Evolutionary conservation across 2,329 filamentous ascomycete species (phyloP), one percentile per base, ranked within the genome.

Genomic region (Chaetomium sp.): DNA sequence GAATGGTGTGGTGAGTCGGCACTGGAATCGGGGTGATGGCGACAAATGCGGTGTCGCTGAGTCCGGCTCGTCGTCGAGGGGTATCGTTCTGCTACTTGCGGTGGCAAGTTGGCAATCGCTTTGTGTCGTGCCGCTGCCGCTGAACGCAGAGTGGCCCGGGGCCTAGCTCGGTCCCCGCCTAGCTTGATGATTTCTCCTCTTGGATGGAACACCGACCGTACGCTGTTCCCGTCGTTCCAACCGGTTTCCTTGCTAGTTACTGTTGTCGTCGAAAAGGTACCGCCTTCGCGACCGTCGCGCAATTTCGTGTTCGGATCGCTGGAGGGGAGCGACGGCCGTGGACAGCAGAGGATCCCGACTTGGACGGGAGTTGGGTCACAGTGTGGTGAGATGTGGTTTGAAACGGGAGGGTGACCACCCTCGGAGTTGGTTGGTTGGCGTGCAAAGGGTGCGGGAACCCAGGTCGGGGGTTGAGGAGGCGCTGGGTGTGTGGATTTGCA

Each of bases 351-450:
- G 40, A 11, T 42, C 6, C 6, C 11, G 11, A n/a, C 6, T 42
- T 6, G 12, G 6, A 12, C 40, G 14, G 35, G 53, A 27, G 49
- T 54, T 52, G 52, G 35, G 38, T 58, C 43, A 45, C 47, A 6
- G 6, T 57, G 57, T 57, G 61, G 52, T 52, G 60, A 54, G 60
- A 56, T 54, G 57, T 55, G 59, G 56, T 61, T 62, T 64, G 62
- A 64, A 64, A 64, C 63, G 54, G 14, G 58, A 56, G 54, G 52
- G 61, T 56, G 59, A 61, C 62, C 62, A 59, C 54, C 61, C 63
- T 62, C 61, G 58, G 59, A 61, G 59, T 52, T 63, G 62, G 63
- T 62, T 65, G 62, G 63, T 64, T 61, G 59, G 61, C 56, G 54
- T 52, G 57, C 54, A 60, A 56, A 61, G 54, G 55, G 57, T 52